These are phyloP conservation scores for Sphaerobolus stellatus DNA, from an alignment of 1,284 basidiomycete genomes.

Conservation along the genomic window DNA sequence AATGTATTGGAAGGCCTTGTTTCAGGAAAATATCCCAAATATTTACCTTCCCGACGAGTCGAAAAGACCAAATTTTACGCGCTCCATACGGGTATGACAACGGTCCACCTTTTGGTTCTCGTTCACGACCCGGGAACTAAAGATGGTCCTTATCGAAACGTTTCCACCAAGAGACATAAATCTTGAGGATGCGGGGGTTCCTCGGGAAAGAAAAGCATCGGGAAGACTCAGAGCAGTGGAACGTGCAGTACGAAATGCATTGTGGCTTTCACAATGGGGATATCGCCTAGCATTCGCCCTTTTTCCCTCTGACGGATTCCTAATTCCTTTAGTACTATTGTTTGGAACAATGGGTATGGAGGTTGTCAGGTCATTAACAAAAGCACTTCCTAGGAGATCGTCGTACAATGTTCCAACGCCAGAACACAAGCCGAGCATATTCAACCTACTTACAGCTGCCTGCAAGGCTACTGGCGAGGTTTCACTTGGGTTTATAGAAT, in stretches of 20 bases:
- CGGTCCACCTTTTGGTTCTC: background rate
- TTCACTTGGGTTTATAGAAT: background rate
- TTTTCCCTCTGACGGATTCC: background rate
- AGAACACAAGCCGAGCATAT: background rate
- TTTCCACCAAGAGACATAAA: background rate
- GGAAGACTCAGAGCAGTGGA: background rate
- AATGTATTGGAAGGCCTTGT: background rate
- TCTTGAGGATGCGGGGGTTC: background rate
- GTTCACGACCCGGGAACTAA: background rate
- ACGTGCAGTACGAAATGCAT: background rate
- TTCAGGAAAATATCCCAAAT: background rate
- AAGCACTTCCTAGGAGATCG: background rate
- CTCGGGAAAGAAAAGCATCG: background rate
- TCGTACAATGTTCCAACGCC: background rate
- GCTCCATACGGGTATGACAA: background rate
- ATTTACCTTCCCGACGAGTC: background rate
- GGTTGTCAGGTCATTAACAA: background rate
- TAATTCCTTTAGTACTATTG: background rate
- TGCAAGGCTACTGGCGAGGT: background rate
- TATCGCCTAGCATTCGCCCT: background rate
- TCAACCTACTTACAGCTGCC: background rate
- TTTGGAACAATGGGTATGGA: background rate
- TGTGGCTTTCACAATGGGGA: background rate
- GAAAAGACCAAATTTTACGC: background rate
- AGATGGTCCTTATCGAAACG: background rate